Evolutionary conservation across 148 eudicot species (phyloP).

Genomic region (Tetragonia tetragonoides): DNA sequence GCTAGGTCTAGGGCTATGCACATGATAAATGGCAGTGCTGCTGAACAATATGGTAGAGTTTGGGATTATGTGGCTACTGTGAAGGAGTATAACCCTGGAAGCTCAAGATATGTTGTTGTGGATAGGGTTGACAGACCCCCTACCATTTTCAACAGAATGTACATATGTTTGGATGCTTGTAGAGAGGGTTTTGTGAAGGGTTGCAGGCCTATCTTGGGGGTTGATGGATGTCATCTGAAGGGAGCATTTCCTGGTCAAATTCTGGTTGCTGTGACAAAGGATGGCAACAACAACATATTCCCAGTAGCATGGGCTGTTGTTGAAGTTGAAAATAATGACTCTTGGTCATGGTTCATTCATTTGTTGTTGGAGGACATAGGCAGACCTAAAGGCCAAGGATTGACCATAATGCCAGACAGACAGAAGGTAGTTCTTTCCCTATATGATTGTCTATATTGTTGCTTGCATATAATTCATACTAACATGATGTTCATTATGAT

Average conservation of each 20-base stretch:
- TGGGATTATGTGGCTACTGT: slow-evolving; percentile 1
- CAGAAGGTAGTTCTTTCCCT: no score
- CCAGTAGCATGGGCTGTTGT: slow-evolving; percentile 1
- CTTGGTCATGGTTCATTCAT: not conserved
- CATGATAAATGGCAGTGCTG: not conserved
- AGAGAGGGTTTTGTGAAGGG: not conserved
- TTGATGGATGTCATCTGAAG: slow-evolving; percentile 17
- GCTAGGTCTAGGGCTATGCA: no score
- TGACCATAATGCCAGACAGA: not conserved
- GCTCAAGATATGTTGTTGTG: not conserved
- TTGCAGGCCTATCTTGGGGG: slow-evolving; percentile 9
- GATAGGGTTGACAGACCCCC: not conserved
- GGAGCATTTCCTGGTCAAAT: not conserved
- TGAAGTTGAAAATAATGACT: not conserved
- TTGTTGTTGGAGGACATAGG: slow-evolving; percentile 6
- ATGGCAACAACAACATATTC: slow-evolving; percentile 13
- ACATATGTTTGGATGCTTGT: not conserved
- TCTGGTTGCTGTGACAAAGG: not conserved
- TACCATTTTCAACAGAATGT: not conserved
- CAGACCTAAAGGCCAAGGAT: not conserved
- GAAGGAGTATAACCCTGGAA: not conserved
- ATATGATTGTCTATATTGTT: not conserved
- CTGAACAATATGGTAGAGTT: not conserved
- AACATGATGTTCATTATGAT: not conserved
- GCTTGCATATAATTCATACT: not conserved